A percentile compares a stretch with the other conserved stretches of the same genome.
Evolutionary conservation across 768 basidiomycete genomes (phyloP).

Genomic region (Candolleomyces efflorescens): DNA sequence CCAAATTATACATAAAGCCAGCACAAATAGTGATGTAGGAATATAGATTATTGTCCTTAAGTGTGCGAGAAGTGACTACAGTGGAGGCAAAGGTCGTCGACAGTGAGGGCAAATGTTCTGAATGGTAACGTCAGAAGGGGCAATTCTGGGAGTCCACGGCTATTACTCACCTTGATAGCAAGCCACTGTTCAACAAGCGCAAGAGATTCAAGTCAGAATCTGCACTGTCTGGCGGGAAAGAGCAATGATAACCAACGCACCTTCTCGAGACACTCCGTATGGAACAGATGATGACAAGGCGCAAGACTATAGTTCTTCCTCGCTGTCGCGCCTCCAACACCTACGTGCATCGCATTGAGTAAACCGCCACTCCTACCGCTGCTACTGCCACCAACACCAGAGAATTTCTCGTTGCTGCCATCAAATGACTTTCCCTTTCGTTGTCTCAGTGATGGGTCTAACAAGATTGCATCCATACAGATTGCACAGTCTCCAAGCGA

Average conservation of each 20-base stretch:
- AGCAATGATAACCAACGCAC: constrained; percentile 27
- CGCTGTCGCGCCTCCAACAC: constrained; percentile 38
- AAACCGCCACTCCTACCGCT: constrained; percentile 21
- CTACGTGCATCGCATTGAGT: constrained; percentile 39
- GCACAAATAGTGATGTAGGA: too few species aligned
- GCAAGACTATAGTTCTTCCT: constrained; percentile 79
- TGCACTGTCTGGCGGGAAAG: background rate
- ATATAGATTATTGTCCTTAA: background rate
- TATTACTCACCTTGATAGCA: constrained; percentile 59
- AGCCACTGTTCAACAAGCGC: constrained; percentile 48
- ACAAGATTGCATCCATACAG: constrained; percentile 83
- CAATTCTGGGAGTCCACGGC: background rate
- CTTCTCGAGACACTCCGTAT: constrained; percentile 84
- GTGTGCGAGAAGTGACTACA: constrained; percentile 34
- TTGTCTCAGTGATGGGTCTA: constrained; percentile 37
- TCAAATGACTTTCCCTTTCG: constrained; percentile 24
- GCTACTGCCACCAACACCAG: background rate
- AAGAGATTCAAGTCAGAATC: constrained; percentile 10
- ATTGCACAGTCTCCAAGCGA: constrained; percentile 86
- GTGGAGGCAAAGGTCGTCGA: constrained; percentile 75
- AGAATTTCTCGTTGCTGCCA: constrained; percentile 24
- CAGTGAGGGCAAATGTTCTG: constrained; percentile 94
- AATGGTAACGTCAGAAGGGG: background rate
- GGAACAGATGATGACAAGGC: constrained; percentile 88
- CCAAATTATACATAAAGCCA: too few species aligned